These are phyloP conservation scores for Jacaranda mimosifolia DNA, from an alignment of 257 asterid genomes.

Conservation along the genomic window DNA sequence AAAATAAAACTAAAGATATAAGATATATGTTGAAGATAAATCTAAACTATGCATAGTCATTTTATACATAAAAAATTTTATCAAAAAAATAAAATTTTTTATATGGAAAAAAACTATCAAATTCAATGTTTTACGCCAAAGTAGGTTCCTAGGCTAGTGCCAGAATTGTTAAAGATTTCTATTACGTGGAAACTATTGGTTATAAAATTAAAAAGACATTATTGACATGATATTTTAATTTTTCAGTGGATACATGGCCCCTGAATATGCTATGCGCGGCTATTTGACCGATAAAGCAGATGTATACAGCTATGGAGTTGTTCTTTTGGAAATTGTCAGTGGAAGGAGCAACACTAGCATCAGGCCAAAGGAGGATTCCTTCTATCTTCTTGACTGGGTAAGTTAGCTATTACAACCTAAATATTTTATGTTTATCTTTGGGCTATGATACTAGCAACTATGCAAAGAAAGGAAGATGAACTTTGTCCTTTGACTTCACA, in stretches of 20 bases:
- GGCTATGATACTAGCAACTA: too few species aligned
- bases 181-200: too few species aligned
- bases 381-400: constrained; percentile 69
- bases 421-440: background rate
- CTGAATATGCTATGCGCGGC: constrained; percentile 73
- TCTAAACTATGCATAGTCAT: too few species aligned
- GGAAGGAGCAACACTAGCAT: constrained; percentile 54
- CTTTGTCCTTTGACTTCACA: too few species aligned
- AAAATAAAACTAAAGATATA: background rate
- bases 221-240: background rate
- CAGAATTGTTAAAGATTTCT: too few species aligned
- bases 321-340: constrained; percentile 53
- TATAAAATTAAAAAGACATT: background rate
- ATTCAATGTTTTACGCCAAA: too few species aligned
- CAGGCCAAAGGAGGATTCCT: constrained; percentile 37
- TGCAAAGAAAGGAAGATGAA: too few species aligned
- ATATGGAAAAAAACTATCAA: too few species aligned
- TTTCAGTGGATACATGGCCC: constrained; percentile 62
- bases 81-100: too few species aligned
- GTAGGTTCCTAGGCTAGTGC: too few species aligned
- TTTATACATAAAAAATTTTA: too few species aligned
- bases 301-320: constrained; percentile 65
- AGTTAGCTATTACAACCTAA: background rate
- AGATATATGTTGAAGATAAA: too few species aligned
- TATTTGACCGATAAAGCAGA: constrained; percentile 69